phyloP scores from a whole-genome alignment of 352 stramenopile species.

The Pseudoperonospora humuli region DNA sequence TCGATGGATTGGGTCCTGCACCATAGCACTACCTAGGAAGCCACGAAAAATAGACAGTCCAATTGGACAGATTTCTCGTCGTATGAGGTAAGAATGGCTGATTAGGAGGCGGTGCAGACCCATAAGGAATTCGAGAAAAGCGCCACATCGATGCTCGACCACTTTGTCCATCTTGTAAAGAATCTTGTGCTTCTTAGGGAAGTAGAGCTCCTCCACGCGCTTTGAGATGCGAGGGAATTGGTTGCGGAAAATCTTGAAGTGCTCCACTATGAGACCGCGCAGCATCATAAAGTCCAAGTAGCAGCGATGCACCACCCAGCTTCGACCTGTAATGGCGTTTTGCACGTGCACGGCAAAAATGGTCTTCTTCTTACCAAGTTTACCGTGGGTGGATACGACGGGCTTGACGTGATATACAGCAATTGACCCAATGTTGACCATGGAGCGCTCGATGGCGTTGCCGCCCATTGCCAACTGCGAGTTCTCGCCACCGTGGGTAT shows the following conservation, averaged over 20 bases:
- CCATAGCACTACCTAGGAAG: slow-evolving; percentile 53
- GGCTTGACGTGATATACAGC: slow-evolving; percentile 56
- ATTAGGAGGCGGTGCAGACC: slow-evolving; percentile 55
- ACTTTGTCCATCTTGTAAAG: slow-evolving; percentile 41
- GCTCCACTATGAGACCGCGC: slow-evolving; percentile 36
- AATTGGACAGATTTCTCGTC: slow-evolving; percentile 48
- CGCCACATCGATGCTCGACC: slow-evolving; percentile 51
- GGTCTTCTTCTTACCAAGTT: slow-evolving; percentile 34
- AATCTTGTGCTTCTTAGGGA: slow-evolving; percentile 64
- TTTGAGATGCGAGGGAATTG: slow-evolving; percentile 42
- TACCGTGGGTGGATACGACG: slow-evolving; percentile 23
- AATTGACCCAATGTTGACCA: slow-evolving; percentile 49
- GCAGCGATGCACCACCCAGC: slow-evolving; percentile 60
- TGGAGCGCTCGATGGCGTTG: slow-evolving; percentile 55
- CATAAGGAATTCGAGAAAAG: slow-evolving; percentile 61
- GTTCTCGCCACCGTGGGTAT: slow-evolving; percentile 23
- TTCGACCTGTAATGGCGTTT: slow-evolving; percentile 62
- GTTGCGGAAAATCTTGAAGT: slow-evolving; percentile 48
- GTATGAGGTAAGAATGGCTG: slow-evolving; percentile 45
- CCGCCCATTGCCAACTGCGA: slow-evolving; percentile 45
- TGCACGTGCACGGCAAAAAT: slow-evolving; percentile 61
- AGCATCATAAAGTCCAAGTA: slow-evolving; percentile 63
- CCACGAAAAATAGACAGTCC: slow-evolving; percentile 59
- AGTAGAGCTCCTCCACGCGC: slow-evolving; percentile 48
- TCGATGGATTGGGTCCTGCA: slow-evolving; percentile 44